These are phyloP conservation scores for Fusarium poae DNA, from an alignment of 2,329 filamentous ascomycete genomes.

Conservation along the genomic window DNA sequence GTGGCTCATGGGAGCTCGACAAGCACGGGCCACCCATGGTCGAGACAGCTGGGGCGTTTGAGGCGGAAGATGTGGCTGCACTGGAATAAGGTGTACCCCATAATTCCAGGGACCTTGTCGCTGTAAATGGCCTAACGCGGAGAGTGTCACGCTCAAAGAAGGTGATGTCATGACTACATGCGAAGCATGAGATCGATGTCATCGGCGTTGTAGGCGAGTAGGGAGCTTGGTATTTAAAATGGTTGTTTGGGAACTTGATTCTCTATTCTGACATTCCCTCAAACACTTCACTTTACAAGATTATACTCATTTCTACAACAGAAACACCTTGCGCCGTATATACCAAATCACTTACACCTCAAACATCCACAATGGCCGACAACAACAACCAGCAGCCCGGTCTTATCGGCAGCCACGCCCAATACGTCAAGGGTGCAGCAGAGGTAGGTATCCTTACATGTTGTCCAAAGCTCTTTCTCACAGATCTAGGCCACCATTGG, in stretches of 20 bases:
- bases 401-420: slow-evolving; percentile 72
- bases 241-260: background rate
- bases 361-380: slow-evolving; percentile 47
- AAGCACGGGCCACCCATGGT: slow-evolving; percentile 25
- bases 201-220: slow-evolving; percentile 37
- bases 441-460: slow-evolving; percentile 63
- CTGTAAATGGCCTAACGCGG: slow-evolving; percentile 38
- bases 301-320: background rate
- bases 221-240: slow-evolving; percentile 37
- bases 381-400: slow-evolving; percentile 59
- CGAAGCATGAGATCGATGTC: slow-evolving; percentile 46
- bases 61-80: slow-evolving; percentile 32
- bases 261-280: background rate
- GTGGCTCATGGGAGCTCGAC: slow-evolving; percentile 40
- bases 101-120: slow-evolving; percentile 32
- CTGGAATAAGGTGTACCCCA: slow-evolving; percentile 14
- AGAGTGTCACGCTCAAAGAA: slow-evolving; percentile 12
- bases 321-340: background rate
- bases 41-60: slow-evolving; percentile 32
- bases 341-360: slow-evolving; percentile 1
- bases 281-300: background rate
- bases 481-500: slow-evolving; percentile 68
- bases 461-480: background rate
- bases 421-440: slow-evolving; percentile 76
- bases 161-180: slow-evolving; percentile 50